Percentiles rank a stretch among this genome's conserved stretches.
Conservation (phyloP, 2,329 filamentous ascomycete genomes). For the Canariomyces notabilis region DNA sequence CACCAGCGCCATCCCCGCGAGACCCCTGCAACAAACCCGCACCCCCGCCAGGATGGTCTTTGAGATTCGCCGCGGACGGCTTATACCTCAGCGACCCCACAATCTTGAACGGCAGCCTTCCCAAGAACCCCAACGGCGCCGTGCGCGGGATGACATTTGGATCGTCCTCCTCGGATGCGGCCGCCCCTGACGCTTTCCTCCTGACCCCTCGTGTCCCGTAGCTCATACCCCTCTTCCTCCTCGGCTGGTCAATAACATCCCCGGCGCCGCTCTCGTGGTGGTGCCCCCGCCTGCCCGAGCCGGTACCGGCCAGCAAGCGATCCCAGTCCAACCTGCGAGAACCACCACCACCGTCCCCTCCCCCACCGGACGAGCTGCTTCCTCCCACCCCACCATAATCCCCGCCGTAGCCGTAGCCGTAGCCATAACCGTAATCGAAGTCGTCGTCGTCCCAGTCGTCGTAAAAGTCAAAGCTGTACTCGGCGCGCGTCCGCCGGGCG, state of each 20-base stretch:
- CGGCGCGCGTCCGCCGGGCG: constrained; percentile 55
- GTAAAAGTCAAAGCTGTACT: constrained; percentile 93
- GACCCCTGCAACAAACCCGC: constrained; percentile 35
- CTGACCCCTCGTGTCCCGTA: constrained; percentile 65
- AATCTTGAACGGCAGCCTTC: constrained; percentile 77
- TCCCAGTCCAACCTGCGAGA: constrained; percentile 69
- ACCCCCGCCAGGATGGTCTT: constrained; percentile 69
- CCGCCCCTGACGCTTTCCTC: constrained; percentile 42
- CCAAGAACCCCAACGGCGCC: constrained; percentile 78
- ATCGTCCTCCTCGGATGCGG: constrained; percentile 61
- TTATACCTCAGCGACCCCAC: constrained; percentile 81
- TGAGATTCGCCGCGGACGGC: constrained; percentile 83
- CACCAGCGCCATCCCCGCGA: constrained; percentile 17
- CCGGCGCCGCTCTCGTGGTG: constrained; percentile 27
- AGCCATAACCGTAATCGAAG: constrained; percentile 31
- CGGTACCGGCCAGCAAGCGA: constrained; percentile 64
- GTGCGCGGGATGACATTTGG: constrained; percentile 88
- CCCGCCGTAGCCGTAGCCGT: constrained; percentile 39
- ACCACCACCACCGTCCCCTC: constrained; percentile 33
- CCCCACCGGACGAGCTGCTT: constrained; percentile 57
- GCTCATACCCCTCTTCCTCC: constrained; percentile 77
- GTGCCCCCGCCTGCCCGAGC: constrained; percentile 32
- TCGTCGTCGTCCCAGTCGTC: constrained; percentile 81
- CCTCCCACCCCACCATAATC: constrained; percentile 59
- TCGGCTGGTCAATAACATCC: constrained; percentile 58